Evolutionary conservation across 768 basidiomycete species (phyloP).

Genomic region (Calvatia gigantea): DNA sequence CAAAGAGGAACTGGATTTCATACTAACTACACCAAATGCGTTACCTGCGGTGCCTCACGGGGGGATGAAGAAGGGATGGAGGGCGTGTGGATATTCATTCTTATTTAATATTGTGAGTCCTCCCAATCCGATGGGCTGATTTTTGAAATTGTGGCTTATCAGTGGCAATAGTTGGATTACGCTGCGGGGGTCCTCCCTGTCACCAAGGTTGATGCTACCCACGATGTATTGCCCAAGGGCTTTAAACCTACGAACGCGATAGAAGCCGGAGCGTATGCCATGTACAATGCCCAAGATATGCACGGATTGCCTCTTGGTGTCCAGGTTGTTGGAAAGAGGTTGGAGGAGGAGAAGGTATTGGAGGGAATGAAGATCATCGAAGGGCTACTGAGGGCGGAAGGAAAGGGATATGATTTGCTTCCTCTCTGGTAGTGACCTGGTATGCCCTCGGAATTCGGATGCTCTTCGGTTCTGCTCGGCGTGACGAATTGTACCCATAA

Average conservation of each 20-base stretch:
- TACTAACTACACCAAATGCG: conserved; percentile 56
- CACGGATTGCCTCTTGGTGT: conserved; percentile 58
- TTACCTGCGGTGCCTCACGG: conserved; percentile 52
- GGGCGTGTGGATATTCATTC: conserved; percentile 56
- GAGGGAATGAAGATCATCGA: conserved; percentile 57
- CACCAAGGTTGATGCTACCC: conserved; percentile 41
- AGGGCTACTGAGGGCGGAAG: conserved; percentile 23
- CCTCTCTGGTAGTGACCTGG: not conserved
- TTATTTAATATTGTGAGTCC: conserved; percentile 55
- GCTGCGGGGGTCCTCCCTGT: conserved; percentile 58
- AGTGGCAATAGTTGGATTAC: conserved; percentile 27
- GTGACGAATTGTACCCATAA: no score
- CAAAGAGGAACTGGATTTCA: conserved; percentile 47
- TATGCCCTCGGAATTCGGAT: not conserved
- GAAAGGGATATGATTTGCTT: conserved; percentile 12
- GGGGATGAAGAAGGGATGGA: conserved; percentile 49
- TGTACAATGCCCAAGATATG: conserved; percentile 52
- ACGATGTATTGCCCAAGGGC: conserved; percentile 34
- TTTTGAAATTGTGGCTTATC: not conserved
- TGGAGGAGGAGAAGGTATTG: conserved; percentile 65
- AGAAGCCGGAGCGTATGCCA: conserved; percentile 42
- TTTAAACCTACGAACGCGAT: conserved; percentile 39
- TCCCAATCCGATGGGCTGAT: not conserved
- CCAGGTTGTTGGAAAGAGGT: conserved; percentile 53
- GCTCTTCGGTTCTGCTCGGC: no score